A percentile compares a stretch with the other conserved stretches of the same genome.
Evolutionary conservation across 768 basidiomycete genomes (phyloP).

Genomic region (Mrakia blollopis): DNA sequence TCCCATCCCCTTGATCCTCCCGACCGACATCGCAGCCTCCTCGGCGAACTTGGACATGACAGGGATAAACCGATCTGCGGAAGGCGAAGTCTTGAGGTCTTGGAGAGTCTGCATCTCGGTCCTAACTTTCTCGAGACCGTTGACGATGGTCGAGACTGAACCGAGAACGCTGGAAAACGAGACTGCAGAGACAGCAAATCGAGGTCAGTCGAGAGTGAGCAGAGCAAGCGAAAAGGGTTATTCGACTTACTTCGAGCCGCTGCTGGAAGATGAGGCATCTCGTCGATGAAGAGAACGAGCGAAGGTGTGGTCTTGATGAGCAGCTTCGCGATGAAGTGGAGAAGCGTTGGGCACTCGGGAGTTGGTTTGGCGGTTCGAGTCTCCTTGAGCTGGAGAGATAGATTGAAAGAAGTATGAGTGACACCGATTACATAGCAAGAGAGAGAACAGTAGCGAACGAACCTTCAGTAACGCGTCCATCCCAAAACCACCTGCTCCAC

Average conservation of each 20-base stretch:
- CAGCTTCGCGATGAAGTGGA: constrained; percentile 80
- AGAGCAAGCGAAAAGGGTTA: not conserved
- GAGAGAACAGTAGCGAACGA: constrained; percentile 15
- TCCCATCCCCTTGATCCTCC: constrained; percentile 63
- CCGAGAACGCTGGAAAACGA: constrained; percentile 64
- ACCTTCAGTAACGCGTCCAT: constrained; percentile 79
- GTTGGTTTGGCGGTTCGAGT: constrained; percentile 68
- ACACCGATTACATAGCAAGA: not conserved
- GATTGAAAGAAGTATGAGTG: not conserved
- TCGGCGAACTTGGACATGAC: constrained; percentile 65
- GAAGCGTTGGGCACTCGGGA: constrained; percentile 72
- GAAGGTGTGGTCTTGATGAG: constrained; percentile 63
- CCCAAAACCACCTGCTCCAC: constrained; percentile 77
- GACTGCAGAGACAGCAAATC: constrained; percentile 49
- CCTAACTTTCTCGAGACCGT: constrained; percentile 57
- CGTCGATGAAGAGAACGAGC: constrained; percentile 68
- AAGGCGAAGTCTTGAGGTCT: constrained; percentile 40
- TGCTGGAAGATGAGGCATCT: constrained; percentile 72
- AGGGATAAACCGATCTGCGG: constrained; percentile 59
- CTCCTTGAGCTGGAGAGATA: constrained; percentile 61
- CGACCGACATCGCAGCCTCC: constrained; percentile 54
- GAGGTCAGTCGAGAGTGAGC: not conserved
- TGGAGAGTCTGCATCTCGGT: constrained; percentile 53
- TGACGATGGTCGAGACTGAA: constrained; percentile 56
- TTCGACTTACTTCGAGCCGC: constrained; percentile 64